phyloP scores from a whole-genome alignment of 2,329 filamentous ascomycete species.

The Fusarium nematophilum region DNA sequence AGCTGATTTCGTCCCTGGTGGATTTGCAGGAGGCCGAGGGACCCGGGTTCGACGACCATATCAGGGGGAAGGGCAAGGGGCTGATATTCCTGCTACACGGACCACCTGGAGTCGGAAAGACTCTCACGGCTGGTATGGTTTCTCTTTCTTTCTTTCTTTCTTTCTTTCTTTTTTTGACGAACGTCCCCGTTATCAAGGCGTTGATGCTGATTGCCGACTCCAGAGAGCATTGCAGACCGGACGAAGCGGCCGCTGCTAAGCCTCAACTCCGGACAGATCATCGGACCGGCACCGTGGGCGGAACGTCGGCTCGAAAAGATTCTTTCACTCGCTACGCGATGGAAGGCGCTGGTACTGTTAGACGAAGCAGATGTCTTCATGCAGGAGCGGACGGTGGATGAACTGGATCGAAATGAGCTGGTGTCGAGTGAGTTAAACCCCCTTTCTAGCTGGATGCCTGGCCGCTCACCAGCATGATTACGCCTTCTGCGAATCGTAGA shows the following conservation, averaged over 20 bases:
- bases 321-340: background rate
- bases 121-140: background rate
- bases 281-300: background rate
- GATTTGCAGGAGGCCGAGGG: background rate
- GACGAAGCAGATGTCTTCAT: background rate
- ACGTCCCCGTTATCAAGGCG: too few species aligned
- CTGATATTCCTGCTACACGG: background rate
- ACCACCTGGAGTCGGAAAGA: background rate
- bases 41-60: background rate
- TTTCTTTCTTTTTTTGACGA: too few species aligned
- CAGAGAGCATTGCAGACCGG: background rate
- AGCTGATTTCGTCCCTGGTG: background rate
- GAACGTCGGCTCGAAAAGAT: background rate
- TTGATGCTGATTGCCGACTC: background rate
- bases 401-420: background rate
- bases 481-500: background rate
- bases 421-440: background rate
- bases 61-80: background rate
- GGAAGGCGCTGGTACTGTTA: background rate
- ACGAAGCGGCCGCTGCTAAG: background rate
- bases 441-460: background rate
- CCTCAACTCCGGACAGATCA: background rate
- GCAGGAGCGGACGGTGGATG: background rate
- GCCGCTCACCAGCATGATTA: background rate
- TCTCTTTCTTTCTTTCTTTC: too few species aligned